Evolutionary conservation across 2,329 filamentous ascomycete species (phyloP).

Genomic region (Colletotrichum lentis): DNA sequence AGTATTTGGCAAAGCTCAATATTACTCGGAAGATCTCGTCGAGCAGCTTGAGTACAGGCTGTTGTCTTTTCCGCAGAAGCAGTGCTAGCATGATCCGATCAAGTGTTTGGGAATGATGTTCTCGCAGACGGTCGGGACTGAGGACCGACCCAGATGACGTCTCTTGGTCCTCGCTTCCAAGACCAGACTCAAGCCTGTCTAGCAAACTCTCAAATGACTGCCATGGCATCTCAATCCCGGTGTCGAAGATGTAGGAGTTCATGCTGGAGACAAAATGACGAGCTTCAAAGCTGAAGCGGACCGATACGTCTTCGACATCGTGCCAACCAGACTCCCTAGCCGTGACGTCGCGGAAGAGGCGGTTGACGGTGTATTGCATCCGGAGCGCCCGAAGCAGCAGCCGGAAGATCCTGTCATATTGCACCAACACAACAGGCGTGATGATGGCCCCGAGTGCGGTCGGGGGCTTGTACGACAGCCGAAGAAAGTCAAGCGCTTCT

Average conservation of each 20-base stretch:
- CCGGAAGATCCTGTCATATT: conserved; percentile 88
- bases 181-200: conserved; percentile 65
- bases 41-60: conserved; percentile 74
- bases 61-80: conserved; percentile 77
- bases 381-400: conserved; percentile 79
- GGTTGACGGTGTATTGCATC: conserved; percentile 78
- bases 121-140: conserved; percentile 72
- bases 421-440: conserved; percentile 72
- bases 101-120: conserved; percentile 75
- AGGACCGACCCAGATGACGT: conserved; percentile 55
- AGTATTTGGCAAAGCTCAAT: conserved; percentile 71
- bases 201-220: conserved; percentile 72
- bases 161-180: conserved; percentile 55
- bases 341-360: conserved; percentile 67
- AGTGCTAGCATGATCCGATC: conserved; percentile 79
- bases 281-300: conserved; percentile 77
- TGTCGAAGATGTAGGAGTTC: conserved; percentile 80
- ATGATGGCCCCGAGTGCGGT: conserved; percentile 76
- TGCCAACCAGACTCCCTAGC: conserved; percentile 48
- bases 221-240: conserved; percentile 80
- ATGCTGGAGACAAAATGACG: conserved; percentile 80
- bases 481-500: conserved; percentile 91
- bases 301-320: conserved; percentile 50
- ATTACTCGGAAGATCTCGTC: conserved; percentile 79
- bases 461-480: conserved; percentile 83